Evolutionary conservation across 2,329 filamentous ascomycete genomes (phyloP).

Genomic region (Aspergillus sp.): DNA sequence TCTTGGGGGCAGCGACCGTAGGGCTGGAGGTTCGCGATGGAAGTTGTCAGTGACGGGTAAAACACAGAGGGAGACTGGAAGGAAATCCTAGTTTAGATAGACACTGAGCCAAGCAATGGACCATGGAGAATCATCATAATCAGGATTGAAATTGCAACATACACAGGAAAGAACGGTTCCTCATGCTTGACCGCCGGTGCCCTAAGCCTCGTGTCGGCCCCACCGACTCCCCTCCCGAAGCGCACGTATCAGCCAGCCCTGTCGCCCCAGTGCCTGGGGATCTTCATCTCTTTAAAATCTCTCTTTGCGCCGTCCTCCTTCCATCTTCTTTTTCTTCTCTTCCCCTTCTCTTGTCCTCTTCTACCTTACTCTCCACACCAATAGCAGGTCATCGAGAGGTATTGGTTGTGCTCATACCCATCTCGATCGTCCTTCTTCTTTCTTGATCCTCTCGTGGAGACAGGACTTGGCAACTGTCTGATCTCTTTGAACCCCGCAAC

Average conservation of each 20-base stretch:
- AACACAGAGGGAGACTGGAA: no score
- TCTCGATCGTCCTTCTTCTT: not conserved
- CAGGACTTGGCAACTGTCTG: not conserved
- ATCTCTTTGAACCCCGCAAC: not conserved
- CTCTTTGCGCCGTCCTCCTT: conserved; percentile 2
- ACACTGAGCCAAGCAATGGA: no score
- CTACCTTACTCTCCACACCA: not conserved
- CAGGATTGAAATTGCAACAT: no score
- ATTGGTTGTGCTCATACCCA: not conserved
- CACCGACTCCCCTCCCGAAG: conserved; percentile 4
- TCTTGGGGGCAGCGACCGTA: not conserved
- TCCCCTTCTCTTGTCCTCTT: not conserved
- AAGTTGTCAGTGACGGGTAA: no score
- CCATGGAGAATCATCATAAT: no score
- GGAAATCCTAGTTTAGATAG: no score
- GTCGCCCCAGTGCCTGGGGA: conserved; percentile 1
- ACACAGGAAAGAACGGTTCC: no score
- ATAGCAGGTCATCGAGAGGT: not conserved
- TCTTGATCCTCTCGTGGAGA: not conserved
- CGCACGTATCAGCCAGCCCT: conserved; percentile 1
- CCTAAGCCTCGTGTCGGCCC: conserved; percentile 12
- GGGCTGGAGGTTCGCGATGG: not conserved
- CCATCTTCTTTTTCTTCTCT: not conserved
- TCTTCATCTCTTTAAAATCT: conserved; percentile 5
- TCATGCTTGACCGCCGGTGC: conserved; percentile 4